Percentiles rank a stretch among this genome's conserved stretches.
Evolutionary conservation across 2,329 filamentous ascomycete species (phyloP).

Genomic region (Calonectria crousiana): DNA sequence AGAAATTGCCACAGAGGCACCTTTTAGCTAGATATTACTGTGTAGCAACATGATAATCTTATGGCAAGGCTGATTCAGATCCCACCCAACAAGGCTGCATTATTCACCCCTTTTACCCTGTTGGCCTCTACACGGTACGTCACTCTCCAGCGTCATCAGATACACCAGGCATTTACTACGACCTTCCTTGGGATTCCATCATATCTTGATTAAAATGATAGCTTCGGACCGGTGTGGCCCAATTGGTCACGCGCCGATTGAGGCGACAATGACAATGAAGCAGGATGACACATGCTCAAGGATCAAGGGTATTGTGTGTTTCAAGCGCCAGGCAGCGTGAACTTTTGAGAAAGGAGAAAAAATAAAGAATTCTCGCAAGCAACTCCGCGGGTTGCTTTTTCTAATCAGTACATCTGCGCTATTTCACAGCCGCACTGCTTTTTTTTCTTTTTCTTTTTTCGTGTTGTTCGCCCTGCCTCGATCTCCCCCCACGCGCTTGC

Average conservation of each 20-base stretch:
- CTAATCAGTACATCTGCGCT: neutral
- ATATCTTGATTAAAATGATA: neutral
- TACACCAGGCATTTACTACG: neutral
- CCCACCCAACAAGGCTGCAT: neutral
- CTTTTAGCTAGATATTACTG: neutral
- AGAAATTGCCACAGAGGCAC: neutral
- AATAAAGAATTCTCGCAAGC: neutral
- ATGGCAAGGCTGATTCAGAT: neutral
- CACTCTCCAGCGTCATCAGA: neutral
- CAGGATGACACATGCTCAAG: neutral
- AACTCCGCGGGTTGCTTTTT: constrained; percentile 1
- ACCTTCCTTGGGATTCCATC: neutral
- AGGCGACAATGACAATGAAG: neutral
- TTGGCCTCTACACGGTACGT: neutral
- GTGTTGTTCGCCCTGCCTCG: neutral
- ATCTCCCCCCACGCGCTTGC: neutral
- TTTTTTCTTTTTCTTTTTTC: neutral
- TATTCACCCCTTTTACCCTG: neutral
- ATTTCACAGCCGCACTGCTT: constrained; percentile 3
- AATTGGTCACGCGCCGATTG: neutral
- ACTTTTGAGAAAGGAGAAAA: neutral
- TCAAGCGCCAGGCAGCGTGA: neutral
- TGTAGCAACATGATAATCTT: neutral
- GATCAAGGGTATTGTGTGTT: neutral
- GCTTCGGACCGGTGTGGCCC: too few relatives aligned